Evolutionary conservation across 441 rosid genomes (phyloP).

Genomic region (Erodium moschatum): DNA sequence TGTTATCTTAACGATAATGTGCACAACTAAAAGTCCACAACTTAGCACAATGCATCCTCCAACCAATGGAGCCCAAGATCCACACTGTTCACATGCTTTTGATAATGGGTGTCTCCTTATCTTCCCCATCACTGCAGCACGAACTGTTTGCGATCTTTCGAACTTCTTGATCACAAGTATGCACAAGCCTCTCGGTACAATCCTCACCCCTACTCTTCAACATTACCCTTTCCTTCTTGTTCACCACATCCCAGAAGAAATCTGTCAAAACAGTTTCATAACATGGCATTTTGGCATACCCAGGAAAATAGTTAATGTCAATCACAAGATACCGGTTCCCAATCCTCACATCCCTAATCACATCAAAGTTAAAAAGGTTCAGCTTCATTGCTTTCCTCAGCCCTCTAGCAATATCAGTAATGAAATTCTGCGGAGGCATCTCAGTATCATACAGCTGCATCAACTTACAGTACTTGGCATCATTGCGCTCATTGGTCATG

Average conservation of each 20-base stretch:
- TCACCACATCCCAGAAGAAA: conserved; percentile 44
- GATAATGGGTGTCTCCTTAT: conserved; percentile 15
- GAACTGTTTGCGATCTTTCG: conserved; percentile 20
- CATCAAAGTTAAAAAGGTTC: conserved; percentile 57
- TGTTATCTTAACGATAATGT: conserved; percentile 17
- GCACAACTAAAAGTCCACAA: conserved; percentile 9
- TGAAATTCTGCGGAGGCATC: conserved; percentile 41
- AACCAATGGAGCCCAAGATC: conserved; percentile 14
- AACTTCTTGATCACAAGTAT: conserved; percentile 20
- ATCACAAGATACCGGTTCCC: conserved; percentile 47
- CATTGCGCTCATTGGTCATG: conserved; percentile 27
- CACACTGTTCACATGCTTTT: conserved; percentile 6
- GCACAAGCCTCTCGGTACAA: conserved; percentile 7
- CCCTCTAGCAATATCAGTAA: conserved; percentile 35
- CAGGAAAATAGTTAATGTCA: conserved; percentile 72
- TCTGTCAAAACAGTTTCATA: conserved; percentile 56
- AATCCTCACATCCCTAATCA: conserved; percentile 48
- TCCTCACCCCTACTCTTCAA: conserved; percentile 15
- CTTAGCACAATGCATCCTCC: conserved; percentile 17
- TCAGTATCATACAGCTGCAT: conserved; percentile 35
- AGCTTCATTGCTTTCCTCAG: conserved; percentile 44
- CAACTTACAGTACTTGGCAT: conserved; percentile 28
- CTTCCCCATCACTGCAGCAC: conserved; percentile 26
- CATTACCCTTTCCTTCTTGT: conserved; percentile 16
- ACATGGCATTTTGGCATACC: conserved; percentile 62